Evolutionary conservation across 1,139 yeast species (phyloP).

Genomic region (Suhomyces maxii): DNA sequence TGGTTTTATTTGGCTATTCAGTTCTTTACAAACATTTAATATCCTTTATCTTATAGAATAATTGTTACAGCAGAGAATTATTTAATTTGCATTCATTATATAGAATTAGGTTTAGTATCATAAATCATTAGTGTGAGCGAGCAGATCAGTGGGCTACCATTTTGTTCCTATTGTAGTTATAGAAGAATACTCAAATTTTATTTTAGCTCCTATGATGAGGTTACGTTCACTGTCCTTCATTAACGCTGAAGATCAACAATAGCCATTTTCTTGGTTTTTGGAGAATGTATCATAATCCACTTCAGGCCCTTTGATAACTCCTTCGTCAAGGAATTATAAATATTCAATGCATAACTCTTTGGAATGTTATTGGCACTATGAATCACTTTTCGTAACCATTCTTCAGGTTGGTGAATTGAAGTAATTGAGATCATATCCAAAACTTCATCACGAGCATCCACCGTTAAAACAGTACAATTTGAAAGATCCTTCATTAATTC

Average conservation of each 20-base stretch:
- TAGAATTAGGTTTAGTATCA: not conserved
- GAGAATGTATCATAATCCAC: constrained; percentile 73
- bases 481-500: constrained; percentile 55
- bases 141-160: too few species aligned
- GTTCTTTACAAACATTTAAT: constrained; percentile 8
- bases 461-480: constrained; percentile 66
- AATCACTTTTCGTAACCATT: constrained; percentile 85
- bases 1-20: constrained; percentile 1
- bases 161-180: too few species aligned
- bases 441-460: constrained; percentile 82
- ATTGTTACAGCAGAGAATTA: not conserved
- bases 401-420: constrained; percentile 75
- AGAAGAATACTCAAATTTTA: too few species aligned
- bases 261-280: constrained; percentile 69
- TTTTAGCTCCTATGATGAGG: too few species aligned
- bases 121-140: not conserved
- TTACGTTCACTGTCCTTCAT: not conserved
- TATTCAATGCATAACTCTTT: constrained; percentile 71
- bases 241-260: constrained; percentile 65
- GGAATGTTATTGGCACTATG: constrained; percentile 60
- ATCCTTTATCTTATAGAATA: constrained; percentile 5
- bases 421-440: constrained; percentile 78
- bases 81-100: not conserved
- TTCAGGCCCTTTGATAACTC: constrained; percentile 70
- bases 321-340: constrained; percentile 67